Evolutionary conservation across 345 rosid species (phyloP).

Genomic region (Salix udensis): DNA sequence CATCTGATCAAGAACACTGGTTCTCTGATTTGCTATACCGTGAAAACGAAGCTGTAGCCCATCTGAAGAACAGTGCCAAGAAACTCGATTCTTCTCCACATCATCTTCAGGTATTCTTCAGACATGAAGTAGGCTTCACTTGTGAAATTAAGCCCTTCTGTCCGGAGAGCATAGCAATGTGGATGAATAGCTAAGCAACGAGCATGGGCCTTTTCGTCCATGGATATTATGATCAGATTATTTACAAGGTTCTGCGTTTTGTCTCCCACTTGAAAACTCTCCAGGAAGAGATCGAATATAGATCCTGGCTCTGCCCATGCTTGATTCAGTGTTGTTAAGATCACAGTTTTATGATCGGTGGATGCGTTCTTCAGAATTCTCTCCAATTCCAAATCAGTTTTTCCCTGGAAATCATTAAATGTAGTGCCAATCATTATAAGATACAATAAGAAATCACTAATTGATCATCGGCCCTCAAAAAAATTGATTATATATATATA

Average conservation of each 20-base stretch:
- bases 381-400: neutral
- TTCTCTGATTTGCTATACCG: conserved; percentile 40
- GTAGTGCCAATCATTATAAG: no score
- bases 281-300: conserved; percentile 52
- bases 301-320: conserved; percentile 67
- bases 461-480: no score
- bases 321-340: conserved; percentile 54
- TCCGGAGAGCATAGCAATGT: conserved; percentile 40
- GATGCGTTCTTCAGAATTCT: conserved; percentile 16
- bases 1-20: neutral
- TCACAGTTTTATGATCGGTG: conserved; percentile 45
- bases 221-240: conserved; percentile 47
- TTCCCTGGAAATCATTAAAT: neutral
- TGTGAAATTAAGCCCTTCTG: conserved; percentile 36
- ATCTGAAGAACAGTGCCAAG: conserved; percentile 39
- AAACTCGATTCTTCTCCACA: conserved; percentile 66
- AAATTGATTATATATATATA: no score
- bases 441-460: no score
- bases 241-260: conserved; percentile 39
- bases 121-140: conserved; percentile 52
- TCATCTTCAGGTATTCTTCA: conserved; percentile 51
- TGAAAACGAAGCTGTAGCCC: conserved; percentile 63
- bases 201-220: conserved; percentile 48
- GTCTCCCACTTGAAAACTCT: conserved; percentile 47
- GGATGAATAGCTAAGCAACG: conserved; percentile 45